A percentile compares a stretch with the other conserved stretches of the same genome.
These are phyloP conservation scores for Arthrobotrys conoides DNA, from an alignment of 2,329 filamentous ascomycete genomes.

Conservation along the genomic window DNA sequence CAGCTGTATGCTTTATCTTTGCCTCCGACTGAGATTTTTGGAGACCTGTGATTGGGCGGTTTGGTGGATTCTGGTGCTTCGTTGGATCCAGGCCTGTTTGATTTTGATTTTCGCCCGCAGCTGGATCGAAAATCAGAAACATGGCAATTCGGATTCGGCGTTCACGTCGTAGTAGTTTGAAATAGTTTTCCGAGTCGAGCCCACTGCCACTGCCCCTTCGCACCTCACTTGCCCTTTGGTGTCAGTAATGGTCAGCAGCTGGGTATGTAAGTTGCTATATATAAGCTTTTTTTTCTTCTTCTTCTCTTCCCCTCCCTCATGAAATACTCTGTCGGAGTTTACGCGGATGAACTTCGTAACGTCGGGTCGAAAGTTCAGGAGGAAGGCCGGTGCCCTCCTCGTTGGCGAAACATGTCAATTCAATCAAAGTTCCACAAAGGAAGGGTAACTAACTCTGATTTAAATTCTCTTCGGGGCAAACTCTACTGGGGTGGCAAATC, in stretches of 20 bases:
- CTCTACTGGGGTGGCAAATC: neutral
- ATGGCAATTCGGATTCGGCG: conserved; percentile 2
- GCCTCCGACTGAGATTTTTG: neutral
- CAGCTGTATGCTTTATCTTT: conserved; percentile 23
- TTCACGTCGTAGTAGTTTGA: neutral
- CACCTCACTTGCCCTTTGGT: neutral
- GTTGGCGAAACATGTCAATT: conserved; percentile 7
- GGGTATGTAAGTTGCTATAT: conserved; percentile 16
- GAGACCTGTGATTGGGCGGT: neutral
- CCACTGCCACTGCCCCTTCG: conserved; percentile 7
- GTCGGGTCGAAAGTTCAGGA: conserved; percentile 5
- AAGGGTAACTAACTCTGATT: neutral
- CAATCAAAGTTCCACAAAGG: neutral
- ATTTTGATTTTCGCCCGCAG: conserved; percentile 23
- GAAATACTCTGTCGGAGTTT: conserved; percentile 6
- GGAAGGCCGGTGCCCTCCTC: conserved; percentile 8
- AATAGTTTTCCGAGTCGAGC: neutral
- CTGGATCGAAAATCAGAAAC: conserved; percentile 32
- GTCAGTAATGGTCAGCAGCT: neutral
- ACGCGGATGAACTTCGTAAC: conserved; percentile 4
- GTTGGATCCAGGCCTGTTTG: conserved; percentile 19
- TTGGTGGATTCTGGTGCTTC: conserved; percentile 5
- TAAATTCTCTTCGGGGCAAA: conserved; percentile 1
- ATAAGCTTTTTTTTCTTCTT: neutral
- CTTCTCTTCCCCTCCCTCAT: neutral